Evolutionary conservation across 2,329 filamentous ascomycete genomes (phyloP).

Genomic region (Colletotrichum costaricense): DNA sequence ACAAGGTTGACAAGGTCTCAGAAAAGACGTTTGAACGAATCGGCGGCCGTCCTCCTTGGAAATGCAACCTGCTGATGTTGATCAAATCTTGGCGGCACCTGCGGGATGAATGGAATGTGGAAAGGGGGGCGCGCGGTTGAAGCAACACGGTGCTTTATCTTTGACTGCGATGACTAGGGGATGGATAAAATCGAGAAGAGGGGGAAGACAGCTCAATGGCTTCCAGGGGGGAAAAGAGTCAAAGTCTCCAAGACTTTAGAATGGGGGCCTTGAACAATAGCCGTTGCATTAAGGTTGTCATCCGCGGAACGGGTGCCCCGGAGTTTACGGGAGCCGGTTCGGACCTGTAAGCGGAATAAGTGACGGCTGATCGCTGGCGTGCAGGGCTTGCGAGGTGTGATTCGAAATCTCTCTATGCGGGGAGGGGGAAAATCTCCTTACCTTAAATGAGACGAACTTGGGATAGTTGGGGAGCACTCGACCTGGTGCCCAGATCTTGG

Average conservation of each 20-base stretch:
- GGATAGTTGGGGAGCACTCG: conserved; percentile 1
- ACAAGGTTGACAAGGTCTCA: background rate
- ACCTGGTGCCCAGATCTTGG: background rate
- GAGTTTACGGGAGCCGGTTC: background rate
- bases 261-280: background rate
- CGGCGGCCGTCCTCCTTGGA: background rate
- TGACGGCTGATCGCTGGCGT: background rate
- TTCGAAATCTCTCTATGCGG: background rate
- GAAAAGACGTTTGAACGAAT: background rate
- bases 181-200: background rate
- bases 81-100: conserved; percentile 15
- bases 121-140: background rate
- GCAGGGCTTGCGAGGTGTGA: background rate
- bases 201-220: too few species aligned
- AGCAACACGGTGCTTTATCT: background rate
- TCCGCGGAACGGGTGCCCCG: background rate
- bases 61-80: conserved; percentile 17
- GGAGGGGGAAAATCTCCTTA: background rate
- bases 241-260: too few species aligned
- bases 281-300: conserved; percentile 26
- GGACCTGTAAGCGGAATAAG: background rate
- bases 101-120: background rate
- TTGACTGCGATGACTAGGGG: background rate
- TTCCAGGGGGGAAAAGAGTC: background rate
- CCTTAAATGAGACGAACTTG: conserved; percentile 20